Percentiles rank a stretch among this genome's conserved stretches.
Conservation (phyloP, 116 monocot species). For the Iris pallida region DNA sequence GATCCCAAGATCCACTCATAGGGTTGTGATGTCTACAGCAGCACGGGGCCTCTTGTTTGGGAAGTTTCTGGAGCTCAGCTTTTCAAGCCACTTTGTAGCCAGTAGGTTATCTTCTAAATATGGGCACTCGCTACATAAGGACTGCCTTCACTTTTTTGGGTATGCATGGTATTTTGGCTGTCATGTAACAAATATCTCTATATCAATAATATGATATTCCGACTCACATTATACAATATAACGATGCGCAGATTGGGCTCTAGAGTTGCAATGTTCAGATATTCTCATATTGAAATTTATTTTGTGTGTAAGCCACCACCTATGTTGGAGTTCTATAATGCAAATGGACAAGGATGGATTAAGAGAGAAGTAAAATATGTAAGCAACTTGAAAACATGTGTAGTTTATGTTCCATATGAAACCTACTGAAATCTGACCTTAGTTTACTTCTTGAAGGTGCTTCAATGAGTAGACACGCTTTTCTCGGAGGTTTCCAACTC, state of each 20-base stretch:
- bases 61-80: conserved; percentile 88
- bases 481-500: conserved; percentile 59
- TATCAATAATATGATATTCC: background rate
- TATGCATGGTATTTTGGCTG: conserved; percentile 12
- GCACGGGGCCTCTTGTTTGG: conserved; percentile 83
- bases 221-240: background rate
- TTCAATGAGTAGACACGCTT: conserved; percentile 29
- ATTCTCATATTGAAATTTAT: conserved; percentile 75
- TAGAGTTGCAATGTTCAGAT: conserved; percentile 73
- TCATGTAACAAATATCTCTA: background rate
- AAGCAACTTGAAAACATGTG: conserved; percentile 2
- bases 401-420: background rate
- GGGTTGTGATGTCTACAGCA: conserved; percentile 67
- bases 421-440: background rate
- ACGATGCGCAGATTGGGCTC: conserved; percentile 54
- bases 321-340: conserved; percentile 45
- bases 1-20: conserved; percentile 36
- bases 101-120: conserved; percentile 60
- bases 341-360: conserved; percentile 51
- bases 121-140: conserved; percentile 73
- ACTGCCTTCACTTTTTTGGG: conserved; percentile 91
- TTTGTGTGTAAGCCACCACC: conserved; percentile 62
- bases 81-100: conserved; percentile 68
- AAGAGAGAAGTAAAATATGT: conserved; percentile 57
- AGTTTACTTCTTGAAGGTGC: conserved; percentile 36